Percentiles rank a stretch among this genome's conserved stretches.
These are phyloP conservation scores for Handroanthus guayacan DNA, from an alignment of 257 asterid genomes.

Conservation along the genomic window DNA sequence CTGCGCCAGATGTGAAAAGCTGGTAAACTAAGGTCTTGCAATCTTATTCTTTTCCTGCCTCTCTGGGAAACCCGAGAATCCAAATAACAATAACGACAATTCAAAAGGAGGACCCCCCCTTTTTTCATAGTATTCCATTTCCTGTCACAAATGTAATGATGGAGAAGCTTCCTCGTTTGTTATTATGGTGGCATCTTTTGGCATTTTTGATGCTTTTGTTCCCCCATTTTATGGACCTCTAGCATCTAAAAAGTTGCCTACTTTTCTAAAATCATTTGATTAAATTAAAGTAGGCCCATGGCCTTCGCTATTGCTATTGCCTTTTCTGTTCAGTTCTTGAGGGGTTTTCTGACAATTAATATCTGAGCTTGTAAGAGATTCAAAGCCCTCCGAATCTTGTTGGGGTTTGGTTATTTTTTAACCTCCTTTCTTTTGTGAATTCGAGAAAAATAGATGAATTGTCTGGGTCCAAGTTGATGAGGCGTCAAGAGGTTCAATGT, in stretches of 20 bases:
- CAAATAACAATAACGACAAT: constrained; percentile 4
- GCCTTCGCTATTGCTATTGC: neutral
- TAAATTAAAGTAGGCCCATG: neutral
- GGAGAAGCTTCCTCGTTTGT: constrained; percentile 21
- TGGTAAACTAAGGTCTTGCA: too few relatives aligned
- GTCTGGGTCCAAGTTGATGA: neutral
- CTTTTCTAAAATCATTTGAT: constrained; percentile 7
- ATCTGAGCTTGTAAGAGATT: neutral
- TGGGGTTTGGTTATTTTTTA: neutral
- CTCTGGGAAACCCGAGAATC: constrained; percentile 13
- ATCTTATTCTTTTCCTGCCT: neutral
- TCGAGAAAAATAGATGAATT: neutral
- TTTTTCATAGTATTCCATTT: neutral
- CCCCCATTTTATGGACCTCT: neutral
- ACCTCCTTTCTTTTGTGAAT: too few relatives aligned
- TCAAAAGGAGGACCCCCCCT: neutral
- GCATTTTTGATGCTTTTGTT: constrained; percentile 12
- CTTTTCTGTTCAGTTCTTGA: neutral
- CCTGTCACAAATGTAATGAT: constrained; percentile 12
- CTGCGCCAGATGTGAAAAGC: too few relatives aligned
- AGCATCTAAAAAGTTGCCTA: neutral
- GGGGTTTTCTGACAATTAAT: neutral
- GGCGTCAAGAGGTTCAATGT: neutral
- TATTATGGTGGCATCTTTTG: constrained; percentile 1
- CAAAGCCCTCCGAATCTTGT: neutral